Evolutionary conservation across 1,139 yeast species (phyloP).

Genomic region (Candida sojae): DNA sequence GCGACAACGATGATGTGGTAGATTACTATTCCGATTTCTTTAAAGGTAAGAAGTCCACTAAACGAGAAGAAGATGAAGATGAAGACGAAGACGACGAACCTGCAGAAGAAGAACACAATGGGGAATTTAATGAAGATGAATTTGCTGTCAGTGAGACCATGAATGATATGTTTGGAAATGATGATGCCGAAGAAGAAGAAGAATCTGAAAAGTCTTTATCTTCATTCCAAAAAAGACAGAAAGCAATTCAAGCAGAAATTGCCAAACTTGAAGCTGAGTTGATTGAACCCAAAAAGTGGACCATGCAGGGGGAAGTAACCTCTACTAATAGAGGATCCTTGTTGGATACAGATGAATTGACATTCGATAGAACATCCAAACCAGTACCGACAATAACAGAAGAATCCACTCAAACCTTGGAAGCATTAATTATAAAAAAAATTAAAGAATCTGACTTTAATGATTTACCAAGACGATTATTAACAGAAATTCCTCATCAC

Average conservation of each 20-base stretch:
- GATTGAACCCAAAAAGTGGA: slow-evolving; percentile 90
- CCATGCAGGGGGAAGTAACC: slow-evolving; percentile 88
- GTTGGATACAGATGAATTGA: slow-evolving; percentile 44
- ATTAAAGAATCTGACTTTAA: slow-evolving; percentile 76
- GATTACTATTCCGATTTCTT: slow-evolving; percentile 63
- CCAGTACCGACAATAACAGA: slow-evolving; percentile 89
- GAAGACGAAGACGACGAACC: slow-evolving; percentile 38
- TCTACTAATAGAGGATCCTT: slow-evolving; percentile 85
- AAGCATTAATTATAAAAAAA: slow-evolving; percentile 84
- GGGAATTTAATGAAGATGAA: slow-evolving; percentile 45
- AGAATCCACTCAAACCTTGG: slow-evolving; percentile 82
- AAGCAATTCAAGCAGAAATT: slow-evolving; percentile 73
- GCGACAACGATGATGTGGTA: slow-evolving; percentile 53
- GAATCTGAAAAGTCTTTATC: slow-evolving; percentile 51
- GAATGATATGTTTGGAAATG: slow-evolving; percentile 63
- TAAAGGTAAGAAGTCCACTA: neutral
- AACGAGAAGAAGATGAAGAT: slow-evolving; percentile 41
- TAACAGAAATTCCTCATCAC: slow-evolving; percentile 64
- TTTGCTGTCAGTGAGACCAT: slow-evolving; percentile 59
- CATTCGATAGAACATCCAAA: slow-evolving; percentile 48
- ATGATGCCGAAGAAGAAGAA: slow-evolving; percentile 38
- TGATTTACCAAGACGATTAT: slow-evolving; percentile 74
- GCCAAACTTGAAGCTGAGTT: slow-evolving; percentile 80
- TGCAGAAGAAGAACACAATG: slow-evolving; percentile 23
- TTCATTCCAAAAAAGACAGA: slow-evolving; percentile 82